Percentiles rank a stretch among this genome's conserved stretches.
These are phyloP conservation scores for Lipomyces spencermartinsiae DNA, from an alignment of 805 yeast genomes.

Conservation along the genomic window DNA sequence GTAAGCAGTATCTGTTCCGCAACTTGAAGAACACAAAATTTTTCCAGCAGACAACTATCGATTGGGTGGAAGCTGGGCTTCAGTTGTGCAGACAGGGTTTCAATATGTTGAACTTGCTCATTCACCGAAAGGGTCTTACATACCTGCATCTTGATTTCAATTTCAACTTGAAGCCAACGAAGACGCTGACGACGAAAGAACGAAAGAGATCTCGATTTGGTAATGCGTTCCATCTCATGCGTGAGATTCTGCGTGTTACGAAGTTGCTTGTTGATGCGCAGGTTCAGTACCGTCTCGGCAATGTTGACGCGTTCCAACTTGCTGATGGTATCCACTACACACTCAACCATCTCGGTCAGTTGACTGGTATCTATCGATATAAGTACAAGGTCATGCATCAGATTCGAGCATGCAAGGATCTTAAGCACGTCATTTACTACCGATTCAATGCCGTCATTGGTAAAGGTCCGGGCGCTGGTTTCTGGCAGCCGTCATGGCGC, in stretches of 20 bases:
- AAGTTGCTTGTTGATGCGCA: conserved; percentile 92
- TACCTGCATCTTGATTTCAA: conserved; percentile 94
- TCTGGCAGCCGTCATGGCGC: conserved; percentile 99
- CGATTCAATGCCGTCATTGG: conserved; percentile 86
- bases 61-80: conserved; percentile 98
- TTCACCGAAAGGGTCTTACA: conserved; percentile 89
- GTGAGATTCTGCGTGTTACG: conserved; percentile 84
- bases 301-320: conserved; percentile 88
- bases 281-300: conserved; percentile 87
- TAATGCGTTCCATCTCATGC: conserved; percentile 89
- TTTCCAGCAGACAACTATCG: conserved; percentile 89
- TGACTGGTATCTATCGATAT: conserved; percentile 95
- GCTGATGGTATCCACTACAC: conserved; percentile 95
- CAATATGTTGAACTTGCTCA: conserved; percentile 86
- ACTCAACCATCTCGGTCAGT: conserved; percentile 90
- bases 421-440: conserved; percentile 89
- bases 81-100: conserved; percentile 93
- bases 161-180: conserved; percentile 94
- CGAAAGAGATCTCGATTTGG: conserved; percentile 96
- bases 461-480: conserved; percentile 98
- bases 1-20: conserved; percentile 65
- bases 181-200: conserved; percentile 94
- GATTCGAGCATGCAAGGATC: conserved; percentile 91
- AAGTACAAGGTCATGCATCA: conserved; percentile 99
- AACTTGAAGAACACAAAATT: conserved; percentile 78